Evolutionary conservation across 2,329 filamentous ascomycete genomes (phyloP), one percentile per base, ranked within the genome.

Genomic region (Ploettnerulaceae sp.): DNA sequence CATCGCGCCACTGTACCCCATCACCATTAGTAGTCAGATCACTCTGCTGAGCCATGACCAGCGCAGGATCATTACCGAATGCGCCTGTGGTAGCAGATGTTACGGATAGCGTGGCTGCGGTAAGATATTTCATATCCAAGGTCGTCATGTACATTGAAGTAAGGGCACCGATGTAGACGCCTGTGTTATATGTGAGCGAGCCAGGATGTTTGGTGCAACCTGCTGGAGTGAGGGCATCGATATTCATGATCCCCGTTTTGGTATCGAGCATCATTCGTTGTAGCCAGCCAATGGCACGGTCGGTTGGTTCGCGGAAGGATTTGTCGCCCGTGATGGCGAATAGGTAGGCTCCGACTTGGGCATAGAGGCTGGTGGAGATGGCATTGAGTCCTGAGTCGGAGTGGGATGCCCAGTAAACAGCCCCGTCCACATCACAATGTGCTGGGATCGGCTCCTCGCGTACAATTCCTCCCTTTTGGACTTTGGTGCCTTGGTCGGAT

Each of bases 131-230:
- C 12, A 14, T 22, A 15, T 54, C 39, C 11, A 41, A 28, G 5
- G 48, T 52, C 4, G 40, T 35, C 25, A 45, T 41, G 38, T 48
- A 54, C 4, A 54, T 31, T 4, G 45, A 46, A 7, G 45, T 40
- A 3, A 54, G 28, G 9, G 48, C 45, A 5, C 48, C 51, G 32
- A 54, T 48, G 34, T 52, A 54, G 6, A 49, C 45, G 12, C 48
- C 51, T 11, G 51, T 54, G 17, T 54, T 52, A 45, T 54, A 54
- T 24, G 48, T 54, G 11, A 46, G 44, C 2, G 45, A 34, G 5
- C 49, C 48, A 8, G 26, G 25, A 8, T 36, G 15, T 9, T 38
- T 35, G 15, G 26, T 21, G 45, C 51, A 54, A 8, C 35, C 32
- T 8, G 34, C 37, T 14, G 36, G 15, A 2, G 25, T 32, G 7